Percentiles rank a stretch among this genome's conserved stretches.
phyloP scores from a whole-genome alignment of 2,329 filamentous ascomycete species.

The Fusarium sp. region DNA sequence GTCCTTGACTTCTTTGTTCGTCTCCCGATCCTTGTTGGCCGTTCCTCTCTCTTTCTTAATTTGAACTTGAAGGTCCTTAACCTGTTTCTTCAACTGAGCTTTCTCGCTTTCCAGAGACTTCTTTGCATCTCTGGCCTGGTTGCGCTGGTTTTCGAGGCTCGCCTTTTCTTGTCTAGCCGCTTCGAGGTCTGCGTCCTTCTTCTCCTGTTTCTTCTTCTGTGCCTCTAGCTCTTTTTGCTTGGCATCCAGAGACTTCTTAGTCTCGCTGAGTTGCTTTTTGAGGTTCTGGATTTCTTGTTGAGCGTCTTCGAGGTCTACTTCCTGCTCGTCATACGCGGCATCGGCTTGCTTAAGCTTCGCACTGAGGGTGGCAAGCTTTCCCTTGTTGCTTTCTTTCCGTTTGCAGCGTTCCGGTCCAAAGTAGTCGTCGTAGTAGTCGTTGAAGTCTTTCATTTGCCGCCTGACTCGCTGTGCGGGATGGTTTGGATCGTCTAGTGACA shows the following conservation, averaged over 20 bases:
- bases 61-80: background rate
- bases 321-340: background rate
- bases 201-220: background rate
- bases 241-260: background rate
- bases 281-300: background rate
- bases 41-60: background rate
- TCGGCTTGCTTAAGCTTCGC: background rate
- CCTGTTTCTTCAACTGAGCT: background rate
- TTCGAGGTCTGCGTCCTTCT: background rate
- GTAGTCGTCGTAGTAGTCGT: background rate
- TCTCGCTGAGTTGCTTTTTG: accelerated
- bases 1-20: background rate
- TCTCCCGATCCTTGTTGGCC: background rate
- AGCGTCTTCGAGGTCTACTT: background rate
- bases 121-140: background rate
- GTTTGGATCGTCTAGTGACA: background rate
- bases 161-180: background rate
- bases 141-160: background rate
- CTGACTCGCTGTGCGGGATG: background rate
- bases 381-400: background rate
- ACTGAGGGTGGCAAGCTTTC: background rate
- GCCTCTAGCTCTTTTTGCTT: background rate
- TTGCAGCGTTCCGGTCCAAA: background rate
- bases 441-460: background rate
- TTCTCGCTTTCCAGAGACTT: background rate